Percentiles rank a stretch among this genome's conserved stretches.
Evolutionary conservation across 805 yeast genomes (phyloP).

Genomic region (Pachysolen tannophilus): DNA sequence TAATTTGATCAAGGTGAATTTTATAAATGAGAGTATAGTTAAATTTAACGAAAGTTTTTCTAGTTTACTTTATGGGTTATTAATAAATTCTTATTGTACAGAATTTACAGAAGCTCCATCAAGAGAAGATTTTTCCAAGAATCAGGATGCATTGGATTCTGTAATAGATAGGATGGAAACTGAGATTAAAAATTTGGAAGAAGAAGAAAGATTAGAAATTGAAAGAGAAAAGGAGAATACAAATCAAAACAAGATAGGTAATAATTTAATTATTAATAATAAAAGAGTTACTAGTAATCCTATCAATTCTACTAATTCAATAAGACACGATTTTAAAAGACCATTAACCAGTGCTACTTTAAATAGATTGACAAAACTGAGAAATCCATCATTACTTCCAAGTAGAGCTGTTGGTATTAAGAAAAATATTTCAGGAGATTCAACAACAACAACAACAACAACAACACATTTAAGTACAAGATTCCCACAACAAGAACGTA

Average conservation of each 20-base stretch:
- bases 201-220: slow-evolving; percentile 2
- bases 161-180: slow-evolving; percentile 1
- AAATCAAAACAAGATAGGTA: neutral
- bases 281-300: neutral
- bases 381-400: neutral
- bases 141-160: neutral
- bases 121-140: slow-evolving; percentile 3
- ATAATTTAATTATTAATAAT: neutral
- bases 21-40: slow-evolving; percentile 27
- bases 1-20: slow-evolving; percentile 26
- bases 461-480: neutral
- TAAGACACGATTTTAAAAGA: slow-evolving; percentile 1
- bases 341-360: slow-evolving; percentile 4
- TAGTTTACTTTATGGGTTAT: slow-evolving; percentile 34
- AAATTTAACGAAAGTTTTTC: slow-evolving; percentile 35
- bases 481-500: neutral
- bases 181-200: slow-evolving; percentile 1
- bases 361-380: slow-evolving; percentile 3
- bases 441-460: too few relatives aligned
- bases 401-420: neutral
- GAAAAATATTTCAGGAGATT: too few relatives aligned
- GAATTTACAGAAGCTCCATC: slow-evolving; percentile 20
- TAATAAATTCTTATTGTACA: slow-evolving; percentile 37
- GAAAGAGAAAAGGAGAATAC: neutral
- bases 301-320: neutral